Percentiles rank a stretch among this genome's conserved stretches.
Conservation (phyloP, 75 land plant genomes). For the Azolla pinnata region DNA sequence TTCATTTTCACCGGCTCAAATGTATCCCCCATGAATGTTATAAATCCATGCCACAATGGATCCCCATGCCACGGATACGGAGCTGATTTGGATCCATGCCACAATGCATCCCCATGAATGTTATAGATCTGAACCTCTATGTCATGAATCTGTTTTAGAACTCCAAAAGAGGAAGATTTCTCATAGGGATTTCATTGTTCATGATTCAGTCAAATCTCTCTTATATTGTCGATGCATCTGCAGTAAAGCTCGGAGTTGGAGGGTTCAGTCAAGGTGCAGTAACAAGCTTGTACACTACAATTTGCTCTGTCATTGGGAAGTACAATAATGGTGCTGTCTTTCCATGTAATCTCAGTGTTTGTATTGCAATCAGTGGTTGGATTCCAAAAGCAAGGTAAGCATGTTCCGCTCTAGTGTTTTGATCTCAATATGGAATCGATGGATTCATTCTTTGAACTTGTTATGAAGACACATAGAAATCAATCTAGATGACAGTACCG, state of each 20-base stretch:
- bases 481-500: conserved; percentile 45
- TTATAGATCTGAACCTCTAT: no score
- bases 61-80: no score
- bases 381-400: conserved; percentile 70
- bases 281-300: conserved; percentile 66
- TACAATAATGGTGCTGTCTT: conserved; percentile 63
- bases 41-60: no score
- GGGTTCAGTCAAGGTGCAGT: conserved; percentile 97
- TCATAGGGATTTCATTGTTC: no score
- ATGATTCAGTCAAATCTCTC: no score
- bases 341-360: conserved; percentile 49
- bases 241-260: conserved; percentile 85
- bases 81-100: no score
- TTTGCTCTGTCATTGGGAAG: conserved; percentile 57
- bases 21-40: no score
- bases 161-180: no score
- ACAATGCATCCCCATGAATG: no score
- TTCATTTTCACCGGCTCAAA: no score
- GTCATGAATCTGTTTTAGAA: no score
- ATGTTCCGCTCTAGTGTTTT: background rate
- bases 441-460: background rate
- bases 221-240: conserved; percentile 4
- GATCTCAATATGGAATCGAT: background rate
- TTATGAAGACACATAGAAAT: conserved; percentile 40
- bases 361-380: conserved; percentile 85